Percentiles rank a stretch among this genome's conserved stretches.
phyloP scores from a whole-genome alignment of 2,329 filamentous ascomycete genomes.

The Trichoderma gracile region DNA sequence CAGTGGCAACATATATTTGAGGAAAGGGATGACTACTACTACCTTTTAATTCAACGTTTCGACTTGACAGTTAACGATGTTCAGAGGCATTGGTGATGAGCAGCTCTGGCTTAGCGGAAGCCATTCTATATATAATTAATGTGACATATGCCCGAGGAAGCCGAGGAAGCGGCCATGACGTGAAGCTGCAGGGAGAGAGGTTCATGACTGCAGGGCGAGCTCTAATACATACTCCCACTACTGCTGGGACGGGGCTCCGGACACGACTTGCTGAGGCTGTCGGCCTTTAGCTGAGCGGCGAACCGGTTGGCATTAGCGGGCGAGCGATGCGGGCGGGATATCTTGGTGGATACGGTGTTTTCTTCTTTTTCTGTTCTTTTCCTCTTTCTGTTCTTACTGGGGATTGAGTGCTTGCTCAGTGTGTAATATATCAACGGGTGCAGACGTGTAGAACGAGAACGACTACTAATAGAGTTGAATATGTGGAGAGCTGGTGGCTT shows the following conservation, averaged over 20 bases:
- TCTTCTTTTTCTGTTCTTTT: not conserved
- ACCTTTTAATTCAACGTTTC: constrained; percentile 7
- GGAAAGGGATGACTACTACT: not conserved
- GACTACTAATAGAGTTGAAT: constrained; percentile 16
- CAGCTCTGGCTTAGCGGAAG: constrained; percentile 15
- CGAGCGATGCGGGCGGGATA: constrained; percentile 4
- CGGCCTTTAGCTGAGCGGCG: not conserved
- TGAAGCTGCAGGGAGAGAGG: not conserved
- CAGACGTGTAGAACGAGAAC: not conserved
- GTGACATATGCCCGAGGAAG: constrained; percentile 10
- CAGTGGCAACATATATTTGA: not conserved
- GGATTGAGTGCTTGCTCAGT: not conserved
- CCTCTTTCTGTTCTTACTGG: too few species aligned
- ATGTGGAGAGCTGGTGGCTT: not conserved
- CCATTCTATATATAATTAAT: constrained; percentile 21
- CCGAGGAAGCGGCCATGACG: not conserved
- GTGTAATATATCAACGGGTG: constrained; percentile 1
- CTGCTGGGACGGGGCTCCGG: not conserved
- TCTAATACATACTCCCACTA: not conserved
- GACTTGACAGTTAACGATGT: constrained; percentile 1
- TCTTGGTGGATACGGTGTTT: constrained; percentile 11
- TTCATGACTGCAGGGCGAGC: constrained; percentile 6
- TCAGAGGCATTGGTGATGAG: constrained; percentile 1
- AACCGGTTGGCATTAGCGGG: not conserved
- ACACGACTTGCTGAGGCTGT: not conserved